phyloP scores from a whole-genome alignment of 306 rosid genomes.

The Vicia faba region DNA sequence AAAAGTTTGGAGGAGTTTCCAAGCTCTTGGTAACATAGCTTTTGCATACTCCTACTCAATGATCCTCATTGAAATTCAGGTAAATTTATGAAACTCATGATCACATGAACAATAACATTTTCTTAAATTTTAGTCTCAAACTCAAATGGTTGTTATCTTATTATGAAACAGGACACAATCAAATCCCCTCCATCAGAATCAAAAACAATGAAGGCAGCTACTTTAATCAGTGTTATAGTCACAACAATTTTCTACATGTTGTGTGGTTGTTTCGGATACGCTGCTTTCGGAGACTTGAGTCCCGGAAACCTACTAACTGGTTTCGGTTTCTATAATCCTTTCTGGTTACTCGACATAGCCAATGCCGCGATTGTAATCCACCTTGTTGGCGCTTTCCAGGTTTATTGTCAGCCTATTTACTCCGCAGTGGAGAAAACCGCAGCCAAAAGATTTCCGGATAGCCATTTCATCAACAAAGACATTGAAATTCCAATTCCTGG shows the following conservation, averaged over 20 bases:
- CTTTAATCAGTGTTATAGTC: too few species aligned
- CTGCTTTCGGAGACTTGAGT: constrained; percentile 47
- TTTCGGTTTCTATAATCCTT: constrained; percentile 50
- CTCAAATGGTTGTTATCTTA: constrained; percentile 1
- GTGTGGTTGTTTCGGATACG: constrained; percentile 48
- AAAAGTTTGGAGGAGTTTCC: constrained; percentile 47
- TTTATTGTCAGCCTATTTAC: constrained; percentile 47
- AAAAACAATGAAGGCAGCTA: too few species aligned
- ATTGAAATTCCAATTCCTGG: constrained; percentile 23
- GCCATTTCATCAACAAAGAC: constrained; percentile 28
- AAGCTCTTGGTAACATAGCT: constrained; percentile 54
- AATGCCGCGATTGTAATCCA: constrained; percentile 45
- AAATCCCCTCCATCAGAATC: constrained; percentile 39
- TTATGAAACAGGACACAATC: constrained; percentile 44
- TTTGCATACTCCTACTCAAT: constrained; percentile 52
- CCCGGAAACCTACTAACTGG: constrained; percentile 50
- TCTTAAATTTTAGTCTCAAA: neutral
- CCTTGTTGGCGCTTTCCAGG: constrained; percentile 54
- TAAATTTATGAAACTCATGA: neutral
- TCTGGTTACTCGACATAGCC: constrained; percentile 50
- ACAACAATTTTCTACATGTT: constrained; percentile 7
- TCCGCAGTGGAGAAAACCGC: constrained; percentile 32
- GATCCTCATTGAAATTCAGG: constrained; percentile 57
- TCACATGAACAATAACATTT: too few species aligned
- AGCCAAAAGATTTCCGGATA: constrained; percentile 20